phyloP scores from a whole-genome alignment of 192 early-diverging fungal genomes.

The Cetraspora pellucida region DNA sequence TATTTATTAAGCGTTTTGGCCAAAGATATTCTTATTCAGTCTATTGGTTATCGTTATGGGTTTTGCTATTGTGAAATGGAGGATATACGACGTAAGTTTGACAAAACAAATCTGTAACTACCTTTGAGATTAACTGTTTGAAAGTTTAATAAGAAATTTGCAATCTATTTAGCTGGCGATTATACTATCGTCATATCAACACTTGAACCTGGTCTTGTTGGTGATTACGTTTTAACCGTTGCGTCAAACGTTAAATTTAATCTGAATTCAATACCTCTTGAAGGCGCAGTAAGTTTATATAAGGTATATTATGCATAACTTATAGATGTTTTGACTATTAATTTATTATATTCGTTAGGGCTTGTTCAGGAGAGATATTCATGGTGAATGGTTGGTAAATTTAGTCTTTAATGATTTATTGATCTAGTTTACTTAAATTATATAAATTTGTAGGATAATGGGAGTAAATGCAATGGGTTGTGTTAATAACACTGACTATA shows the following conservation, averaged over 20 bases:
- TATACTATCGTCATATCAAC: slow-evolving; percentile 83
- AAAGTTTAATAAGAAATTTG: neutral
- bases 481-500: slow-evolving; percentile 54
- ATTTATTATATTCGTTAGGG: slow-evolving; percentile 44
- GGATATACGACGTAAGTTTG: slow-evolving; percentile 54
- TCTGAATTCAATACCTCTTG: slow-evolving; percentile 63
- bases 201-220: slow-evolving; percentile 70
- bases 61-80: slow-evolving; percentile 75
- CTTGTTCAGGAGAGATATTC: slow-evolving; percentile 62
- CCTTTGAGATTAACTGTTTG: neutral
- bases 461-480: slow-evolving; percentile 66
- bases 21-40: slow-evolving; percentile 68
- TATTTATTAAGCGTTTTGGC: slow-evolving; percentile 44
- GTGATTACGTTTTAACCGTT: slow-evolving; percentile 68
- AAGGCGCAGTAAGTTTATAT: slow-evolving; percentile 65
- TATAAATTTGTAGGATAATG: slow-evolving; percentile 41
- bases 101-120: neutral
- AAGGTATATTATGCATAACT: neutral
- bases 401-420: neutral
- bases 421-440: slow-evolving; percentile 4
- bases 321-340: neutral
- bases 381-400: slow-evolving; percentile 54
- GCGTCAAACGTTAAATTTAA: slow-evolving; percentile 55
- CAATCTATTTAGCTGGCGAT: slow-evolving; percentile 56
- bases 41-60: slow-evolving; percentile 74